These are phyloP conservation scores for Hanseniaspora occidentalis DNA, from an alignment of 805 yeast genomes.

Conservation along the genomic window DNA sequence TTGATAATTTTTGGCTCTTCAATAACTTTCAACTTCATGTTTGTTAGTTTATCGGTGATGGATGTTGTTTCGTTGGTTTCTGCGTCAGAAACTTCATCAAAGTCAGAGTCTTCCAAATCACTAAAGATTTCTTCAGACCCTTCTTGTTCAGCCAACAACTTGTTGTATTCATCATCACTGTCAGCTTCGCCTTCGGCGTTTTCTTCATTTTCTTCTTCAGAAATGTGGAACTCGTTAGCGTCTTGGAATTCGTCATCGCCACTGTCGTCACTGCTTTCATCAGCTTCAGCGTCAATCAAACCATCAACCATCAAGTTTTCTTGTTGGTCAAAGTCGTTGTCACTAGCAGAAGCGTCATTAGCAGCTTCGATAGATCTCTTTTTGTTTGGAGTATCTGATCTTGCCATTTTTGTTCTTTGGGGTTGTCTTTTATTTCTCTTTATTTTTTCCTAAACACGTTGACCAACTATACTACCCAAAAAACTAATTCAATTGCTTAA, in stretches of 20 bases:
- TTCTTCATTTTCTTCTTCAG: constrained; percentile 12
- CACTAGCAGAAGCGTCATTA: constrained; percentile 16
- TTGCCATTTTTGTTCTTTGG: neutral
- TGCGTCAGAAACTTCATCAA: constrained; percentile 33
- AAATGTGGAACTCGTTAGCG: constrained; percentile 2
- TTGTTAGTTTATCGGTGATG: constrained; percentile 42
- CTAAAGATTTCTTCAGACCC: constrained; percentile 14
- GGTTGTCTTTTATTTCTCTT: neutral
- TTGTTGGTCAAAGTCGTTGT: constrained; percentile 11
- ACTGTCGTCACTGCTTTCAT: constrained; percentile 9
- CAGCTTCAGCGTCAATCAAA: constrained; percentile 17
- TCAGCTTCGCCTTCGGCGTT: constrained; percentile 27
- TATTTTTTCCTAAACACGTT: neutral
- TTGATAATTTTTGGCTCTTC: constrained; percentile 30
- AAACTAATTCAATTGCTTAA: no score
- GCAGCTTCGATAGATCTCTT: constrained; percentile 22
- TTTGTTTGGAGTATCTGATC: neutral
- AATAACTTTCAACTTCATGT: constrained; percentile 38
- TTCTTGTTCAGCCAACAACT: constrained; percentile 44
- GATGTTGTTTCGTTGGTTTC: constrained; percentile 34
- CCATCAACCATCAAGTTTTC: constrained; percentile 13
- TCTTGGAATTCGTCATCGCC: constrained; percentile 8
- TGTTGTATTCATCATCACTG: constrained; percentile 52
- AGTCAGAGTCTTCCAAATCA: constrained; percentile 29
- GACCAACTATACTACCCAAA: no score